Percentiles rank a stretch among this genome's conserved stretches.
These are phyloP conservation scores for Verbascum thapsus DNA, from an alignment of 257 asterid genomes.

Conservation along the genomic window DNA sequence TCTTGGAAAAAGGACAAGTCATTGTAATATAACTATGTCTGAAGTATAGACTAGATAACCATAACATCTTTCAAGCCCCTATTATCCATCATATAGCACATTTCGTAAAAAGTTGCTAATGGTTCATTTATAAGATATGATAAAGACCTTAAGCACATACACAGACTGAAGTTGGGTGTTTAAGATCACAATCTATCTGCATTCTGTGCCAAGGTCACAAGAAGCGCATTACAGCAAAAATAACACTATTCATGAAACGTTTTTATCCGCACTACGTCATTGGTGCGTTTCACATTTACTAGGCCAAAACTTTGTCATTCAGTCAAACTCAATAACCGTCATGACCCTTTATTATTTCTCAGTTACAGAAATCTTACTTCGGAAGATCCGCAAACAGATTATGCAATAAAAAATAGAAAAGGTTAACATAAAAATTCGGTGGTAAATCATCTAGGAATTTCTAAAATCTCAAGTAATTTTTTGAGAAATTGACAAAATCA, in stretches of 20 bases:
- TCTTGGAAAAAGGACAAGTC: not conserved
- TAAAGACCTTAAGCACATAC: not conserved
- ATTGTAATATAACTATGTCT: not conserved
- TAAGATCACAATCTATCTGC: slow-evolving; percentile 4
- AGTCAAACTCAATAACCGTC: not conserved
- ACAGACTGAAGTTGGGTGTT: not conserved
- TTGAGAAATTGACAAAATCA: not conserved
- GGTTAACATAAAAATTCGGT: not conserved
- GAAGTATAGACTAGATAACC: slow-evolving; percentile 6
- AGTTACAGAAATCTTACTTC: slow-evolving; percentile 19
- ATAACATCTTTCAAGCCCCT: not conserved
- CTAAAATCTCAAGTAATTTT: slow-evolving; percentile 17
- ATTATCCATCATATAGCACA: not conserved
- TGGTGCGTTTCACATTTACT: not conserved
- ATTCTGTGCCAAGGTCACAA: not conserved
- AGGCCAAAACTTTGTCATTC: not conserved
- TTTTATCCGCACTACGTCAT: slow-evolving; percentile 8
- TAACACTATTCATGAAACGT: not conserved
- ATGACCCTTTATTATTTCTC: not conserved
- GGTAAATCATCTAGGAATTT: not conserved
- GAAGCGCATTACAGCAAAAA: not conserved
- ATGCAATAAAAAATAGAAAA: not conserved
- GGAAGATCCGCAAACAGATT: not conserved
- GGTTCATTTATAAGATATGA: slow-evolving; percentile 9
- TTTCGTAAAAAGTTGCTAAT: not conserved